phyloP scores from a whole-genome alignment of 208 protist species.

The Jaenimonas drosophilae region DNA sequence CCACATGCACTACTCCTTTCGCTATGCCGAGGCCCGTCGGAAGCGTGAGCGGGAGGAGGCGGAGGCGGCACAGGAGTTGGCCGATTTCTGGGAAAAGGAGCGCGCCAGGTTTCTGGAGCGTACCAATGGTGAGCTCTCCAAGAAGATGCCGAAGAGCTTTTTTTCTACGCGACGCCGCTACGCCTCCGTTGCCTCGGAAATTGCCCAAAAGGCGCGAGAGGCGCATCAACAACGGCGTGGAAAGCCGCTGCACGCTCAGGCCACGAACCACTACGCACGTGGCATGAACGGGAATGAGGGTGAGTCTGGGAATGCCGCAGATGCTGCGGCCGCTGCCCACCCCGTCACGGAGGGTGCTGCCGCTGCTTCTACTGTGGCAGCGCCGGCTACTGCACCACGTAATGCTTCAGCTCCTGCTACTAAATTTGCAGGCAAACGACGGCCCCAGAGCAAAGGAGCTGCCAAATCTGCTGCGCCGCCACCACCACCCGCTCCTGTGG shows the following conservation, averaged over 20 bases:
- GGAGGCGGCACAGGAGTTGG: constrained; percentile 20
- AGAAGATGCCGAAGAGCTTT: constrained; percentile 41
- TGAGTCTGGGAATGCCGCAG: background rate
- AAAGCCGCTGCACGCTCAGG: background rate
- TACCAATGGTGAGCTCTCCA: constrained; percentile 23
- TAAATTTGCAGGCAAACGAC: background rate
- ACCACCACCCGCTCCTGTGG: background rate
- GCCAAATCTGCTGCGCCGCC: constrained; percentile 8
- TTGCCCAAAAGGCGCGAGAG: constrained; percentile 41
- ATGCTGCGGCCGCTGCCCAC: background rate
- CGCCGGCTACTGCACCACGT: background rate
- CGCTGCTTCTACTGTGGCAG: no score
- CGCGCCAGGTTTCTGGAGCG: constrained; percentile 28
- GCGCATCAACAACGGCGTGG: background rate
- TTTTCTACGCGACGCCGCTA: constrained; percentile 47
- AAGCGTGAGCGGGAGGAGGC: constrained; percentile 61
- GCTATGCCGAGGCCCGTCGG: constrained; percentile 54
- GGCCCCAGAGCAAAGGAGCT: constrained; percentile 4
- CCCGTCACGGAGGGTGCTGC: background rate
- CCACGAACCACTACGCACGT: constrained; percentile 3
- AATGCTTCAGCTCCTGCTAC: background rate
- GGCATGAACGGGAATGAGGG: background rate
- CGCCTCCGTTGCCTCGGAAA: constrained; percentile 41
- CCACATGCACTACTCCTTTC: constrained; percentile 57
- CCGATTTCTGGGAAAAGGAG: constrained; percentile 17